phyloP scores from a whole-genome alignment of 2,329 filamentous ascomycete genomes.

The Trichoderma polysporum region DNA sequence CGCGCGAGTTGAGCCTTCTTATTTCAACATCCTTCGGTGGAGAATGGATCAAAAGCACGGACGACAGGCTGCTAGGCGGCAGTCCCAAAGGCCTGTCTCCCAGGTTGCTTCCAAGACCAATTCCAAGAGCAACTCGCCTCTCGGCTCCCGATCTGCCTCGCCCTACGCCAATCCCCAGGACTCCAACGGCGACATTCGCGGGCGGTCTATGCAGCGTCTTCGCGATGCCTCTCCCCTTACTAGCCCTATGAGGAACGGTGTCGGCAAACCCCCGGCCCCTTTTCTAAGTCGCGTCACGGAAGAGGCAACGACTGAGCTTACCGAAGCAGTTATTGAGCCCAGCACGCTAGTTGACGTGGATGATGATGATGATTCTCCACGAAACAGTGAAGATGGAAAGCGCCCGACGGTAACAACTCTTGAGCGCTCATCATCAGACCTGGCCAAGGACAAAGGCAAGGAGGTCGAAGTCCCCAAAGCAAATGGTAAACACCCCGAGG shows the following conservation, averaged over 20 bases:
- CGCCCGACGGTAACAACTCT: slow-evolving; percentile 35
- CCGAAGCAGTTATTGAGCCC: slow-evolving; percentile 40
- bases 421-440: slow-evolving; percentile 36
- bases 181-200: slow-evolving; percentile 59
- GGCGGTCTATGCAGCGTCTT: slow-evolving; percentile 69
- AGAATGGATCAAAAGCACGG: slow-evolving; percentile 94
- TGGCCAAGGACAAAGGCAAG: slow-evolving; percentile 43
- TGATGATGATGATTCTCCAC: slow-evolving; percentile 52
- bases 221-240: slow-evolving; percentile 61
- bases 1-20: slow-evolving; percentile 83
- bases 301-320: slow-evolving; percentile 52
- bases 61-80: slow-evolving; percentile 57
- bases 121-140: slow-evolving; percentile 44
- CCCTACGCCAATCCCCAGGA: slow-evolving; percentile 68
- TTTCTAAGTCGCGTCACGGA: slow-evolving; percentile 74
- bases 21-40: slow-evolving; percentile 94
- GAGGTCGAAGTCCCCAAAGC: slow-evolving; percentile 37
- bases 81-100: slow-evolving; percentile 50
- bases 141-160: slow-evolving; percentile 51
- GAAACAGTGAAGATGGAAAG: slow-evolving; percentile 46
- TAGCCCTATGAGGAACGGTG: slow-evolving; percentile 65
- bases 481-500: slow-evolving; percentile 46
- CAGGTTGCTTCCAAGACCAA: slow-evolving; percentile 42
- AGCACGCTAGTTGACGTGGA: slow-evolving; percentile 58
- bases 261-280: slow-evolving; percentile 67